phyloP scores from a whole-genome alignment of 2,329 filamentous ascomycete genomes.

The Fusarium paranaense region DNA sequence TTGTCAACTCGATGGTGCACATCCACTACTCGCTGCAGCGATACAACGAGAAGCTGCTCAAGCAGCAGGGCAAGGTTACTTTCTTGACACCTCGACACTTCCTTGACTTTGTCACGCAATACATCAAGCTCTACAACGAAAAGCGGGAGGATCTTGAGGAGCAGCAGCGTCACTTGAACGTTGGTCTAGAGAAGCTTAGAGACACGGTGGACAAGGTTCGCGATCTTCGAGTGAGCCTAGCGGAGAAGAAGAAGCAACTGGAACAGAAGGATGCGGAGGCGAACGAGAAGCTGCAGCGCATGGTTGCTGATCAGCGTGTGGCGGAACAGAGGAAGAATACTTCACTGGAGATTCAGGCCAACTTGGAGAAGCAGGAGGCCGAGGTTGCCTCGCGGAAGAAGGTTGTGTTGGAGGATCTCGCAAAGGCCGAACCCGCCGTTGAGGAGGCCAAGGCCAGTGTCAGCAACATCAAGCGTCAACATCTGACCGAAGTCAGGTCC shows the following conservation, averaged over 20 bases:
- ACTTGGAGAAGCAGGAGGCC: conserved; percentile 88
- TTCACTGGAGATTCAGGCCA: conserved; percentile 88
- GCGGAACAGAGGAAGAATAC: conserved; percentile 91
- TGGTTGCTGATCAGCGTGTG: conserved; percentile 95
- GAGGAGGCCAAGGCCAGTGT: conserved; percentile 94
- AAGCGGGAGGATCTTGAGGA: conserved; percentile 99
- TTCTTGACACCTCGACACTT: conserved; percentile 97
- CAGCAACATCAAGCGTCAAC: conserved; percentile 97
- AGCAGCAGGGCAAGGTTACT: conserved; percentile 92
- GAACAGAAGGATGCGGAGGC: conserved; percentile 95
- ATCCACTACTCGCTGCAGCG: conserved; percentile 94
- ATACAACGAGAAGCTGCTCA: conserved; percentile 88
- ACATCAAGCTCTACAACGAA: conserved; percentile 96
- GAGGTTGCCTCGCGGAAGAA: conserved; percentile 86
- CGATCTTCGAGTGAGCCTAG: conserved; percentile 88
- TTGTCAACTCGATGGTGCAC: conserved; percentile 99
- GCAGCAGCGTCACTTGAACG: conserved; percentile 97
- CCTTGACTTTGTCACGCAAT: conserved; percentile 97
- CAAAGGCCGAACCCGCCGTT: conserved; percentile 92
- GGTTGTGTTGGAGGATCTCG: conserved; percentile 88
- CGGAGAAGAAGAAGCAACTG: conserved; percentile 92
- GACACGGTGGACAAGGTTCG: conserved; percentile 98
- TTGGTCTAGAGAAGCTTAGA: conserved; percentile 95
- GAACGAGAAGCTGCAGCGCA: conserved; percentile 95
- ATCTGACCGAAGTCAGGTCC: conserved; percentile 95